Conservation (phyloP, 805 yeast genomes). For the Saccharomycopsis fibuligera region DNA sequence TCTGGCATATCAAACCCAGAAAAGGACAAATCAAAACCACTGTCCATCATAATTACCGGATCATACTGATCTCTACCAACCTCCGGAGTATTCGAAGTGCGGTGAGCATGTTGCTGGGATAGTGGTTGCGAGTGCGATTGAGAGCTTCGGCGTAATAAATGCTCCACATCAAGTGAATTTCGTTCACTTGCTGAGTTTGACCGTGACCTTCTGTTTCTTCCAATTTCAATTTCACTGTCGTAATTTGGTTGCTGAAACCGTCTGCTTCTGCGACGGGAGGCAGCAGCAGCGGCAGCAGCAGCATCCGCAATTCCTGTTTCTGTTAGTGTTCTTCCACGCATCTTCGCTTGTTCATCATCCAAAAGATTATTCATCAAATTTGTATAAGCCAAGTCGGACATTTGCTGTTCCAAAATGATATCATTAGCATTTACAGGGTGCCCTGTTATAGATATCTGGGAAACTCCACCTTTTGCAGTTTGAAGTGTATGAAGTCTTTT, state of each 20-base stretch:
- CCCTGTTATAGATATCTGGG: not conserved
- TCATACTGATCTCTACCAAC: not conserved
- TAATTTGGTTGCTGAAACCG: too few species aligned
- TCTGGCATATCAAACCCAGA: not conserved
- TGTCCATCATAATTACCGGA: not conserved
- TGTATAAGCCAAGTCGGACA: too few species aligned
- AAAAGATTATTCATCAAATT: too few species aligned
- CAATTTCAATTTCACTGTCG: not conserved
- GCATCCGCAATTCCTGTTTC: too few species aligned
- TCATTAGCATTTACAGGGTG: not conserved
- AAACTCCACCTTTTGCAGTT: not conserved
- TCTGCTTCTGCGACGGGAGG: too few species aligned
- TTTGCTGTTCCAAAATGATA: too few species aligned
- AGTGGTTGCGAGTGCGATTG: too few species aligned
- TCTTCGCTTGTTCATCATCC: too few species aligned
- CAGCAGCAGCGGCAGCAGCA: too few species aligned
- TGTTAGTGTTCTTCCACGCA: too few species aligned
- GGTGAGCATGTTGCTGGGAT: too few species aligned
- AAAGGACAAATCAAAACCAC: conserved; percentile 1
- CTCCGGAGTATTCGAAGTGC: not conserved
- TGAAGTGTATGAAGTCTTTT: too few species aligned
- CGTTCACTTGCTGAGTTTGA: not conserved
- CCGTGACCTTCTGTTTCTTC: not conserved
- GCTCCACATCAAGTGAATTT: not conserved
- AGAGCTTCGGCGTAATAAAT: not conserved